Conservation (phyloP, 768 basidiomycete species). For the Boletus subparvulus region DNA sequence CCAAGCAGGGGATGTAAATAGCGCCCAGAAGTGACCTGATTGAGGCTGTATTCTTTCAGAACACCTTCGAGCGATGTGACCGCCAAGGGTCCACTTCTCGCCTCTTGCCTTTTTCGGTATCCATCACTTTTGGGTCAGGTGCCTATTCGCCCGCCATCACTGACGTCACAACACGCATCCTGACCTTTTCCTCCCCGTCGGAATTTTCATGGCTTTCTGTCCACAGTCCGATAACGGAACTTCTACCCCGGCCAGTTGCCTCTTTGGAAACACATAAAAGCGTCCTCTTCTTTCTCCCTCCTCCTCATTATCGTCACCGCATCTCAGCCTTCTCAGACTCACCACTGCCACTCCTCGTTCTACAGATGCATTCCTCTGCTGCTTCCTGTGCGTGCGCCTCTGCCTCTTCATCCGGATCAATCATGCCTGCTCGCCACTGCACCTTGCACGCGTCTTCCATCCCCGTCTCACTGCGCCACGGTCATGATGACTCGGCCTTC, state of each 20-base stretch:
- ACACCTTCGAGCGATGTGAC: slow-evolving; percentile 33
- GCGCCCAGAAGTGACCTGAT: slow-evolving; percentile 28
- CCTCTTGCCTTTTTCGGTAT: slow-evolving; percentile 19
- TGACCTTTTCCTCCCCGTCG: slow-evolving; percentile 25
- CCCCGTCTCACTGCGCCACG: slow-evolving; percentile 25
- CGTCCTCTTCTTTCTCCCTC: background rate
- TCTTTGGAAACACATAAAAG: slow-evolving; percentile 30
- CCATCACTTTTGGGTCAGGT: slow-evolving; percentile 29
- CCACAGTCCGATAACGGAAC: slow-evolving; percentile 39
- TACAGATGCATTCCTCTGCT: slow-evolving; percentile 23
- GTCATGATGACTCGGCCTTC: slow-evolving; percentile 28
- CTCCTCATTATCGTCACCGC: background rate
- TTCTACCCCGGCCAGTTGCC: slow-evolving; percentile 30
- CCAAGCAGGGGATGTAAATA: slow-evolving; percentile 15
- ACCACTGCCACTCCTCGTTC: background rate
- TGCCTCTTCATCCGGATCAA: slow-evolving; percentile 9
- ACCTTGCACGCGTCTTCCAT: slow-evolving; percentile 15
- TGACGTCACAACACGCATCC: slow-evolving; percentile 40
- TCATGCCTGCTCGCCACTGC: slow-evolving; percentile 2
- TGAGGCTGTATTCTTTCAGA: slow-evolving; percentile 19
- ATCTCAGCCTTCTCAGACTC: background rate
- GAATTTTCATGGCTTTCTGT: slow-evolving; percentile 33
- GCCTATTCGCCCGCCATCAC: slow-evolving; percentile 35
- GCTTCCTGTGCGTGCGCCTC: slow-evolving; percentile 14
- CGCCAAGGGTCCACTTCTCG: slow-evolving; percentile 25